Base-by-base conservation (phyloP, 2,329 filamentous ascomycete species). In the Aquanectria penicillioides region DNA sequence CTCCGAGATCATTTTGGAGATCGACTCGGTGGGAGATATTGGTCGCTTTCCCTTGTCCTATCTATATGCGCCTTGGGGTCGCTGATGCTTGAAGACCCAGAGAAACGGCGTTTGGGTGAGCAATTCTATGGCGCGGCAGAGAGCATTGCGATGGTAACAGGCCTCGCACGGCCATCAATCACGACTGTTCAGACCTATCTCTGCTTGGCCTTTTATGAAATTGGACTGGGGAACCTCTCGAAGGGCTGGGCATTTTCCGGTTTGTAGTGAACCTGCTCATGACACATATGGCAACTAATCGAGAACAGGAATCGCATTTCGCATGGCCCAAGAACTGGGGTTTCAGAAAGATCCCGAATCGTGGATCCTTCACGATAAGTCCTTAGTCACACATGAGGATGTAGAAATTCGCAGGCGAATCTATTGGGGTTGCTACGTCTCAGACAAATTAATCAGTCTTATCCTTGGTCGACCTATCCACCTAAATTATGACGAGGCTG, bases 361-460 rank as follows among this genome's bases (percentile, higher is more conserved):
- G 2, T 73, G 68, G 66, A 43, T 15, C 7, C 50, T 54, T 0
- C 53, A 62, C n/a, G 67, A 72, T 10, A 46, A 52, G 1, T 69
- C 71, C 0, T 44, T 71, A 0, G 57, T 51, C 3, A 65, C 66
- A 0, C 36, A 50, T 0, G 68, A 71, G 29, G 67, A 73, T n/a
- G 20, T 69, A 10, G 71, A 71, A 22, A 65, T 73, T 3, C 63
- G 70, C 2, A 43, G 69, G 5, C 67, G 69, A 1, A 73, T 73
- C 13, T 72, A 70, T 43, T 73, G 71, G 71, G 69, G 70, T 12
- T 71, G 66, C 25, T 72, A 72, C 43, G 59, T 66, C 12, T 71
- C 69, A 0, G 70, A 73, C 34, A 73, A 73, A 36, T 26, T 69
- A 11, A 65, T 68, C 9, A 69, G 63, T 18, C 48, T 63, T 8